Percentiles rank a stretch among this genome's conserved stretches.
Conservation (phyloP, 495 filamentous ascomycete species). For the Podospora tetraspora region DNA sequence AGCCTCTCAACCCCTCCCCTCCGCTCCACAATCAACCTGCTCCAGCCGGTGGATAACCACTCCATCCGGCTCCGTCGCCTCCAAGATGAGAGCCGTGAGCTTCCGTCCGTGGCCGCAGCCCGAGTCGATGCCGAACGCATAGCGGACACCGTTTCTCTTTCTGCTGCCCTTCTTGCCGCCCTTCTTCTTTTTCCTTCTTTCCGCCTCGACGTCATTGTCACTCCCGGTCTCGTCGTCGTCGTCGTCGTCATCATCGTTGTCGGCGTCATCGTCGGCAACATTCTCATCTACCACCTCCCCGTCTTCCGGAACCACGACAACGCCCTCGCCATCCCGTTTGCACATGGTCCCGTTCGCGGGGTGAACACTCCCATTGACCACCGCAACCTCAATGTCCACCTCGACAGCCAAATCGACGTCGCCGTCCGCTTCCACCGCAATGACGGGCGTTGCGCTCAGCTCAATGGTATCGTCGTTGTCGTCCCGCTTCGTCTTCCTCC, state of each 20-base stretch:
- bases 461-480: not conserved
- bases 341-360: not conserved
- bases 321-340: not conserved
- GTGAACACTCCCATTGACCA: not conserved
- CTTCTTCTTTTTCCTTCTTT: slow-evolving; percentile 7
- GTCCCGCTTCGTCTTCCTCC: slow-evolving; percentile 5
- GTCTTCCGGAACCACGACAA: not conserved
- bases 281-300: not conserved
- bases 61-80: slow-evolving; percentile 35
- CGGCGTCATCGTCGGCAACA: not conserved
- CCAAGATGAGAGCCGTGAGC: slow-evolving; percentile 73
- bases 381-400: not conserved
- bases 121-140: slow-evolving; percentile 80
- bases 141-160: slow-evolving; percentile 33
- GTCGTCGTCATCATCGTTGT: not conserved
- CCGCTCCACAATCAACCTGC: slow-evolving; percentile 29
- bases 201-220: not conserved
- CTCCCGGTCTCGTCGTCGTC: not conserved
- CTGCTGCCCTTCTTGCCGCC: slow-evolving; percentile 3
- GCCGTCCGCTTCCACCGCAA: not conserved
- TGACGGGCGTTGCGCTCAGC: not conserved
- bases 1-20: not conserved
- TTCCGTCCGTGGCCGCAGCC: slow-evolving; percentile 70
- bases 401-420: not conserved
- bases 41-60: slow-evolving; percentile 23